Evolutionary conservation across 495 filamentous ascomycete species (phyloP).

Genomic region (Lophiostoma macrostomum): DNA sequence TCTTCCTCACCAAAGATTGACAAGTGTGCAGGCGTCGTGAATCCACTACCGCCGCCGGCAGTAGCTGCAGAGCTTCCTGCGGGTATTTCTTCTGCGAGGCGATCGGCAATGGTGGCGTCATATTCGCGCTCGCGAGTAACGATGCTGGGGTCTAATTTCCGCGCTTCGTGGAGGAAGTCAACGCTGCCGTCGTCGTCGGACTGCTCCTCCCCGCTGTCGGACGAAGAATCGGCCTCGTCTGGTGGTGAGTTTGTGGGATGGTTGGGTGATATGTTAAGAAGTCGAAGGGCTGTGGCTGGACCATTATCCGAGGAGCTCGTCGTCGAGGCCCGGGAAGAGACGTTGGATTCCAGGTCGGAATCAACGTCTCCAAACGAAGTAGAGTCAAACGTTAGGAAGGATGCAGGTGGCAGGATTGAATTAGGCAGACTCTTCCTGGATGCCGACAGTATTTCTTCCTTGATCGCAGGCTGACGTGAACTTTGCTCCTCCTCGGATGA

Average conservation of each 20-base stretch:
- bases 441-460: constrained; percentile 32
- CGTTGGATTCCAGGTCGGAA: constrained; percentile 26
- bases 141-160: constrained; percentile 36
- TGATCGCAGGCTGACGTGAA: constrained; percentile 16
- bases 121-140: constrained; percentile 37
- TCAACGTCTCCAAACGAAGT: constrained; percentile 36
- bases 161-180: constrained; percentile 40
- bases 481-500: background rate
- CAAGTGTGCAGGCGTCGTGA: constrained; percentile 32
- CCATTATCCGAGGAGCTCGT: constrained; percentile 2
- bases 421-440: constrained; percentile 32
- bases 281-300: constrained; percentile 8
- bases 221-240: background rate
- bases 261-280: constrained; percentile 16
- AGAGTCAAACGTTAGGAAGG: constrained; percentile 33
- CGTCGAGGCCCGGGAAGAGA: constrained; percentile 18
- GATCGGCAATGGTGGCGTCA: constrained; percentile 39
- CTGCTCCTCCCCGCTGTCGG: constrained; percentile 2
- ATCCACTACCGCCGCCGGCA: constrained; percentile 42
- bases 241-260: background rate
- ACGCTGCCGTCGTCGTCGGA: constrained; percentile 27
- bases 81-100: constrained; percentile 42
- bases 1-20: background rate
- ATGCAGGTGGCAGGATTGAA: constrained; percentile 38
- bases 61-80: constrained; percentile 44